These are phyloP conservation scores for Penicillium concentricum DNA, from an alignment of 2,329 filamentous ascomycete species.

Conservation along the genomic window DNA sequence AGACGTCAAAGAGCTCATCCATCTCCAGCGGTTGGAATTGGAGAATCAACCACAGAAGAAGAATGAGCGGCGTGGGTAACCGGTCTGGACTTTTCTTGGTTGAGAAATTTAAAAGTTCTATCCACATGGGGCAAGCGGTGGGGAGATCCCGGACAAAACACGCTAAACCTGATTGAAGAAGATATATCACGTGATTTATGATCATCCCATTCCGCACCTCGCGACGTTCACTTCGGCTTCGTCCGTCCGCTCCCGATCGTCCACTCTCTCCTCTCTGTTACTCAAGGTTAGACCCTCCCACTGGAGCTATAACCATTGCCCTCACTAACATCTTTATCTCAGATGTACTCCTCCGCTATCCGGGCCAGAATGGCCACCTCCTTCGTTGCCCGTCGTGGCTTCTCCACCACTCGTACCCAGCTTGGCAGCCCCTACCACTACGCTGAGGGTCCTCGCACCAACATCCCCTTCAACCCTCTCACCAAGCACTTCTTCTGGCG, in stretches of 20 bases:
- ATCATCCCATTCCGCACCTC: constrained; percentile 25
- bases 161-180: neutral
- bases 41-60: constrained; percentile 17
- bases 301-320: constrained; percentile 21
- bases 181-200: constrained; percentile 13
- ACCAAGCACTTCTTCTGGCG: constrained; percentile 78
- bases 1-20: constrained; percentile 82
- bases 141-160: constrained; percentile 5
- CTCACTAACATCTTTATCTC: constrained; percentile 34
- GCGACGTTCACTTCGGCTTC: constrained; percentile 23
- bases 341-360: constrained; percentile 74
- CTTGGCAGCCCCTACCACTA: constrained; percentile 95
- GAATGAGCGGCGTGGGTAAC: constrained; percentile 11
- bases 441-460: constrained; percentile 89
- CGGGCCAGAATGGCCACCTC: constrained; percentile 62
- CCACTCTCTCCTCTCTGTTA: constrained; percentile 23
- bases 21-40: constrained; percentile 44
- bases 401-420: constrained; percentile 85
- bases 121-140: constrained; percentile 29
- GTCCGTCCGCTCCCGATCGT: constrained; percentile 26
- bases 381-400: constrained; percentile 81
- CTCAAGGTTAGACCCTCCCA: constrained; percentile 32
- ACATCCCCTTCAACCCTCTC: constrained; percentile 95
- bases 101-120: constrained; percentile 36
- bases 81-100: constrained; percentile 22